phyloP scores from a whole-genome alignment of 2,329 filamentous ascomycete species.

The Trichothecium roseum region DNA sequence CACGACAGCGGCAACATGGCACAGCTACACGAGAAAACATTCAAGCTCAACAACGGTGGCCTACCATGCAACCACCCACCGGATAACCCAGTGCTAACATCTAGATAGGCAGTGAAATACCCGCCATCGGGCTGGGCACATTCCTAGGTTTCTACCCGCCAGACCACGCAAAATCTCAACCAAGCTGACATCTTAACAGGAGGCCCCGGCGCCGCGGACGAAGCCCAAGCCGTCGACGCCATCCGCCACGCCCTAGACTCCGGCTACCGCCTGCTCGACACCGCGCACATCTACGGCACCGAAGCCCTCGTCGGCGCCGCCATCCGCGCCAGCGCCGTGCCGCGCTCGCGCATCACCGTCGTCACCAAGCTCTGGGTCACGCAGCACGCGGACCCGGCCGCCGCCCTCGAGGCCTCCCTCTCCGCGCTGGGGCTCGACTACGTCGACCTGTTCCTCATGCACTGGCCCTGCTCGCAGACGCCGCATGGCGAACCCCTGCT shows the following conservation, averaged over 20 bases:
- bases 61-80: too few relatives aligned
- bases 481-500: constrained; percentile 11
- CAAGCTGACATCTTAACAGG: constrained; percentile 4
- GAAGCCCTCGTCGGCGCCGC: constrained; percentile 19
- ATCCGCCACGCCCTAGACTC: constrained; percentile 16
- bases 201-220: constrained; percentile 7
- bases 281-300: constrained; percentile 15
- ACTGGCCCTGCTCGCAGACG: constrained; percentile 16
- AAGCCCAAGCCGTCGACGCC: constrained; percentile 11
- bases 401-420: constrained; percentile 17
- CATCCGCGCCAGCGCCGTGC: constrained; percentile 19
- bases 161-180: not conserved
- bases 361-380: constrained; percentile 21
- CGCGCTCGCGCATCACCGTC: constrained; percentile 20
- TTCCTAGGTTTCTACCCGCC: too few relatives aligned
- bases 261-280: constrained; percentile 21
- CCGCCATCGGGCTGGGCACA: too few relatives aligned
- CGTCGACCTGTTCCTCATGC: constrained; percentile 20
- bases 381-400: constrained; percentile 17
- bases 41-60: constrained; percentile 4
- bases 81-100: too few relatives aligned
- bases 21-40: too few relatives aligned
- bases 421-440: constrained; percentile 17
- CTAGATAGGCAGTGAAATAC: too few relatives aligned
- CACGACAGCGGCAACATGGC: too few relatives aligned